Evolutionary conservation across 768 basidiomycete genomes (phyloP), one percentile per base, ranked within the genome.

Genomic region (Psilocybe cubensis): DNA sequence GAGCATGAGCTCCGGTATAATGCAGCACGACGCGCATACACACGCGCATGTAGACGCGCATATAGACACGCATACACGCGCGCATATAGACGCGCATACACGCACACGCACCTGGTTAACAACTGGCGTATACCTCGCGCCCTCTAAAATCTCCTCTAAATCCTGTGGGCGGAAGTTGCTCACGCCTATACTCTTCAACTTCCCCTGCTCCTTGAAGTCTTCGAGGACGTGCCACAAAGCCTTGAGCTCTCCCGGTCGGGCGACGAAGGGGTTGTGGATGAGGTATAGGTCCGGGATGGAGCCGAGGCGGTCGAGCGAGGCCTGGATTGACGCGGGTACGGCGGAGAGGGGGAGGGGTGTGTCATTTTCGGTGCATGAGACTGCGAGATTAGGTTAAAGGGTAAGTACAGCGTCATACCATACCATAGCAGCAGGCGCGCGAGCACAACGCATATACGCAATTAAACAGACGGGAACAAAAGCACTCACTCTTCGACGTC

Each of bases 251-350:
- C 71, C 70, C 0, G 62, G 63, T 5, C 59, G 57, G 0, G 64
- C 70, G 43, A 76, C 64, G 55, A 56, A 70, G 1, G 79, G 67
- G 33, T 63, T 69, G 64, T 87, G 86, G 35, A 88, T 68, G 52
- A 87, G 73, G 68, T 78, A 86, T 33, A 84, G 68, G 61, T 86
- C 81, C 0, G 85, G 81, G 47, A 74, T 76, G 54, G 70, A 68
- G 11, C 77, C 69, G 3, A 86, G 76, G 61, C 75, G 76, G 68
- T 76, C 72, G 52, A 86, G 60, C 7, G 83, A 82, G 24, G 67
- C 72, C 43, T 78, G 66, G 10, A 89, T 62, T 2, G 75, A 74
- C 1, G 65, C 64, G n/a, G 70, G 71, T 7, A 85, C 78, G 14
- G 72, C 58, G 28, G 70, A 58, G 0, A 72, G 24, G 0, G 70